These are phyloP conservation scores for Flaveria bidentis DNA, from an alignment of 129 eudicot genomes.

Conservation along the genomic window DNA sequence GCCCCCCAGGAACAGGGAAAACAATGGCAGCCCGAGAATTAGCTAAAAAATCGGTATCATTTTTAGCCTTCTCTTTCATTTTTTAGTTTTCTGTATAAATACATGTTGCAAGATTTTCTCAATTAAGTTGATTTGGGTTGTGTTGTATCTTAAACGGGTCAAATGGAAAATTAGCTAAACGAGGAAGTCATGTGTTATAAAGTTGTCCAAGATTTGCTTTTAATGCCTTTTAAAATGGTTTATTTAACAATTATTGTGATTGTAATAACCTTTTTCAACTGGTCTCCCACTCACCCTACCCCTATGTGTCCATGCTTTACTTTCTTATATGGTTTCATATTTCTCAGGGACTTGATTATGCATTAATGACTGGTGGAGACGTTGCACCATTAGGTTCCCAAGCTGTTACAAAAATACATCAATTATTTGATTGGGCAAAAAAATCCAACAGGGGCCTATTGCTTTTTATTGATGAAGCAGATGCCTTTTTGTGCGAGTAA, in stretches of 20 bases:
- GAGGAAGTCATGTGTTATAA: neutral
- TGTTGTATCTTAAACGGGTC: neutral
- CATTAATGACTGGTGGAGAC: slow-evolving; percentile 99
- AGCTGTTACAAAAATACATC: slow-evolving; percentile 97
- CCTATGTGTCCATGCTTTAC: neutral
- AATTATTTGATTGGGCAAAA: slow-evolving; percentile 95
- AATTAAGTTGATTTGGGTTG: neutral
- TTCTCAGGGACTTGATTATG: slow-evolving; percentile 94
- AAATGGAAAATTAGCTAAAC: neutral
- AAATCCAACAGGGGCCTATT: slow-evolving; percentile 86
- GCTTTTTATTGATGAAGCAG: slow-evolving; percentile 98
- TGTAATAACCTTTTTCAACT: neutral
- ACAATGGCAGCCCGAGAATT: slow-evolving; percentile 99
- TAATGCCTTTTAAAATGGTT: neutral
- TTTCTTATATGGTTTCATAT: slow-evolving; percentile 18
- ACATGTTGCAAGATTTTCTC: neutral
- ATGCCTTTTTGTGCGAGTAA: slow-evolving; percentile 99
- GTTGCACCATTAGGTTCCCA: slow-evolving; percentile 98
- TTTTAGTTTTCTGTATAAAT: neutral
- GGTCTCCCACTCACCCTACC: neutral
- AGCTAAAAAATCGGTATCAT: slow-evolving; percentile 87
- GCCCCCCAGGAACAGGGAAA: slow-evolving; percentile 99
- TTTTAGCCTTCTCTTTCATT: neutral
- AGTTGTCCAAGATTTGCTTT: neutral
- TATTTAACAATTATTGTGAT: neutral